These are phyloP conservation scores for Apiospora kogelbergensis DNA, from an alignment of 2,329 filamentous ascomycete genomes.

Conservation along the genomic window DNA sequence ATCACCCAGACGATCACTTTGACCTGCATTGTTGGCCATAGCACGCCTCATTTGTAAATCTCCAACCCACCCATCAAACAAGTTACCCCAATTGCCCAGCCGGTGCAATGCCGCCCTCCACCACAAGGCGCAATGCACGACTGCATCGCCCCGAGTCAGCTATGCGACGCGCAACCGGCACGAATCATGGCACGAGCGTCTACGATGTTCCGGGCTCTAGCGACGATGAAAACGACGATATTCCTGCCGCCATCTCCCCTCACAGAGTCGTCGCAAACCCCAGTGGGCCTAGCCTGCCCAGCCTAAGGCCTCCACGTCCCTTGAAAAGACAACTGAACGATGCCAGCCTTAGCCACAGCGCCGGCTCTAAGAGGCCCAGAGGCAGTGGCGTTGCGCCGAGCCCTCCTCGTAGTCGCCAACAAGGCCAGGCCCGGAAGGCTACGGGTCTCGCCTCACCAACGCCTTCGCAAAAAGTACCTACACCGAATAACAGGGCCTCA, in stretches of 20 bases:
- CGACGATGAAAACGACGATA: not conserved
- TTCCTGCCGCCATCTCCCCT: not conserved
- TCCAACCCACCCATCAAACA: too few relatives aligned
- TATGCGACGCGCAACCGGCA: not conserved
- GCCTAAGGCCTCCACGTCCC: not conserved
- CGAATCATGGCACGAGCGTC: not conserved
- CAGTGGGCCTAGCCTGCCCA: not conserved
- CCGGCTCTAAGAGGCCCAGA: not conserved
- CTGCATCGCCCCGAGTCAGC: not conserved
- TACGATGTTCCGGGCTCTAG: not conserved
- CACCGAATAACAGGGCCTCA: not conserved
- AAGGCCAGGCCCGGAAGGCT: not conserved
- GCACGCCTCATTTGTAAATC: not conserved
- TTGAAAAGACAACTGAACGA: not conserved
- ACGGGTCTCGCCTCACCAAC: not conserved
- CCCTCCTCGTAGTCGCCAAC: not conserved
- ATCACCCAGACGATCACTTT: not conserved
- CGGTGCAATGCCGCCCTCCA: not conserved
- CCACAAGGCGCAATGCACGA: not conserved
- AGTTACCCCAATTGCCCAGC: not conserved
- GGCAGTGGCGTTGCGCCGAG: not conserved
- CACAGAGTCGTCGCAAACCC: not conserved
- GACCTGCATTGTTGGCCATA: not conserved
- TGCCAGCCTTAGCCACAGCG: not conserved
- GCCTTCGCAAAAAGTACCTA: not conserved